These are phyloP conservation scores for Hericium coralloides DNA, from an alignment of 768 basidiomycete genomes.

Conservation along the genomic window DNA sequence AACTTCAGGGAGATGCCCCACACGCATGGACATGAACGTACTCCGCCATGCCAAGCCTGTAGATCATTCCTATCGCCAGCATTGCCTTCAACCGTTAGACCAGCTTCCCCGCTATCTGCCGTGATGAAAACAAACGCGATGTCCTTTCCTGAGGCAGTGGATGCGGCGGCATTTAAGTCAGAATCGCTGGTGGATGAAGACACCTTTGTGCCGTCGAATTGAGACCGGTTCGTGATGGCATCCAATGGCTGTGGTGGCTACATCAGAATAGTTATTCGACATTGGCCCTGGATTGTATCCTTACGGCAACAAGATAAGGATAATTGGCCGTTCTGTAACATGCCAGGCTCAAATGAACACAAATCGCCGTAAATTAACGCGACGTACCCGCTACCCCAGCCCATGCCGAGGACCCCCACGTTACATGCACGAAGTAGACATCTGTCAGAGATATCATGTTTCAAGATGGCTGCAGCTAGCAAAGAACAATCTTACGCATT, in stretches of 20 bases:
- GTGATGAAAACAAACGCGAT: conserved; percentile 73
- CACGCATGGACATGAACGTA: background rate
- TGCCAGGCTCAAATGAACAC: background rate
- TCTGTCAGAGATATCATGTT: conserved; percentile 14
- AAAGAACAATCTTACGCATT: conserved; percentile 32
- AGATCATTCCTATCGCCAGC: conserved; percentile 43
- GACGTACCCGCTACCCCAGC: conserved; percentile 29
- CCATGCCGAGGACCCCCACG: conserved; percentile 54
- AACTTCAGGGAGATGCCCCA: background rate
- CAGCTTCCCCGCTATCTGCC: conserved; percentile 75
- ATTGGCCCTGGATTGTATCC: no score
- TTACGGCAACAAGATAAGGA: background rate
- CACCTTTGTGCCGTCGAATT: background rate
- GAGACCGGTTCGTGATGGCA: background rate
- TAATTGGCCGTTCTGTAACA: background rate
- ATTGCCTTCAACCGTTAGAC: conserved; percentile 68
- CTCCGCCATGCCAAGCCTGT: background rate
- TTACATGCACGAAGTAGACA: conserved; percentile 45
- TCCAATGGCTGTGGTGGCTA: background rate
- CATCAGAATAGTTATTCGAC: background rate
- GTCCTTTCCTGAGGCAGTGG: conserved; percentile 28
- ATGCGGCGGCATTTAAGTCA: background rate
- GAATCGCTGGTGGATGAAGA: background rate
- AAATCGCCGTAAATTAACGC: no score
- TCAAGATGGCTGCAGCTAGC: background rate